These are phyloP conservation scores for Diaporthe sp. DNA, from an alignment of 2,329 filamentous ascomycete genomes.

Conservation along the genomic window DNA sequence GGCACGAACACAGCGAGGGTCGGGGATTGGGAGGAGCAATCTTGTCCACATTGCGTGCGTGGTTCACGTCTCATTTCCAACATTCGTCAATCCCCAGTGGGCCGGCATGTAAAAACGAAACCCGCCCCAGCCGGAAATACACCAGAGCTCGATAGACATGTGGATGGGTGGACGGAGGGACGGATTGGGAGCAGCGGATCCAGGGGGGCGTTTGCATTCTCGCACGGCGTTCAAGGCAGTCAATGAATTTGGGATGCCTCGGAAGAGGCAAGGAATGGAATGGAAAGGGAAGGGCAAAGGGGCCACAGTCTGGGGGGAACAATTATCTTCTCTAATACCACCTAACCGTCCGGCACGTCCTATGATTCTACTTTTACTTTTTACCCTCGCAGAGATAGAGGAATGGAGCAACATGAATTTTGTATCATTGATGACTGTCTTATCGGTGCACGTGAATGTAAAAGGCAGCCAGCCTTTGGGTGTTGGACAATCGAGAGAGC, in stretches of 20 bases:
- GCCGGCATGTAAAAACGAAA: not conserved
- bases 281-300: not conserved
- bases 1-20: not conserved
- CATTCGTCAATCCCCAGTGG: too few relatives aligned
- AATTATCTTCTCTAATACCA: conserved; percentile 3
- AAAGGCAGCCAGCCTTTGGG: not conserved
- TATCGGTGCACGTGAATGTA: not conserved
- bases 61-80: not conserved
- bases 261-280: not conserved
- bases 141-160: not conserved
- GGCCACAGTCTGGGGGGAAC: not conserved
- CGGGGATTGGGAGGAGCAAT: not conserved
- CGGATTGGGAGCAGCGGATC: not conserved
- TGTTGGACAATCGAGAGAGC: too few relatives aligned
- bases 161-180: not conserved
- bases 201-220: conserved; percentile 34
- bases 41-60: not conserved
- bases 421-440: not conserved
- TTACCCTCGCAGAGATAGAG: conserved; percentile 1
- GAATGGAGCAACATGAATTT: not conserved
- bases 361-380: not conserved
- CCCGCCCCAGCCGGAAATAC: not conserved
- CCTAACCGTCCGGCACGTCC: conserved; percentile 13
- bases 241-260: not conserved
- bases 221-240: conserved; percentile 31